Base-by-base conservation (phyloP, 345 rosid genomes). In the Melastoma malabathricum region DNA sequence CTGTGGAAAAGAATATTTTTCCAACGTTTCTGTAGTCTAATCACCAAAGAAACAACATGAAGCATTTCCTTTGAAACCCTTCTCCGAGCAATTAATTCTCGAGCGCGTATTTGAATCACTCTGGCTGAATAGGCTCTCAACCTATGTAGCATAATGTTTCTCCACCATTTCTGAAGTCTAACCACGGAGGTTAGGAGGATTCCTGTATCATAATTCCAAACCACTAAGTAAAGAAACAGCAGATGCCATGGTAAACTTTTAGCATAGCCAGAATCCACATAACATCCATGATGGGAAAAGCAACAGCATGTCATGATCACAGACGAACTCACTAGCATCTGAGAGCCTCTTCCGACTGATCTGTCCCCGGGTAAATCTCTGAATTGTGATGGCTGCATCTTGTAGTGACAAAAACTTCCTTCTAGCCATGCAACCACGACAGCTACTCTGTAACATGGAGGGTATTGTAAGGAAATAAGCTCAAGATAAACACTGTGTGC, bases 11-110 rank as follows among this genome's bases (percentile, higher is more conserved):
- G 44, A 53, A 73, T 57, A 55, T 46, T 57, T 66, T 76, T 90
- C 98, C 96, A 90, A 92, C 92, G 84, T 67, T 89, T 73, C 64
- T 90, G 96, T 64, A 84, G 65, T 75, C 73, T 84, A 53, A 78
- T 27, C 55, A 13, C 51, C 47, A 47, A 57, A 60, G 49, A 38
- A 55, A 70, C 68, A 67, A 16, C 50, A 8, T 4, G 48, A 20
- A 54, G 10, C 15, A 34, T 44, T 16, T 13, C 20, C 22, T 23
- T 3, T 12, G n/a, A 29, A 29, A 10, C 38, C 38, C 38, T 29
- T 29, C 50, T 47, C 22, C 50, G 10, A 47, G 23, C 18, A 47
- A 22, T 47, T 8, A 16, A 18, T 47, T 47, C 50, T n/a, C 22
- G 5, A 29, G 22, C 50, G 14, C 22, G 17, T 16, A 19, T 5